Evolutionary conservation across 2,329 filamentous ascomycete species (phyloP).

Genomic region (Bimuria novae-zelandiae): DNA sequence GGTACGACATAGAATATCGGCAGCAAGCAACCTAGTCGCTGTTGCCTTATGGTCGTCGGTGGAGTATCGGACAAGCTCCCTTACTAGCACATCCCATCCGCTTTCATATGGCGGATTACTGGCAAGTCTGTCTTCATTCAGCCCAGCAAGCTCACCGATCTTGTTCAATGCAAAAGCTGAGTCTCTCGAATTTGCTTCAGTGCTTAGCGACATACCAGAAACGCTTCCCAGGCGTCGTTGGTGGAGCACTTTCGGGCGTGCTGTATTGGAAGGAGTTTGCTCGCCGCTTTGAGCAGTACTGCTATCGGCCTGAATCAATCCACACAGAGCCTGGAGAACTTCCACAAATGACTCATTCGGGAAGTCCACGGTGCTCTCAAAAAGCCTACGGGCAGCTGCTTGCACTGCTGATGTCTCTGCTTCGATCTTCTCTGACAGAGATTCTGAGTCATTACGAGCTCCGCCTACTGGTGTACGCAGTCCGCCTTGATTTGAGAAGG

Average conservation of each 20-base stretch:
- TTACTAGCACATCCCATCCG: slow-evolving; percentile 74
- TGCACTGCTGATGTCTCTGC: slow-evolving; percentile 87
- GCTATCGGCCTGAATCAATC: slow-evolving; percentile 59
- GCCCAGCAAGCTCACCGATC: slow-evolving; percentile 50
- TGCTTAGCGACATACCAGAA: slow-evolving; percentile 47
- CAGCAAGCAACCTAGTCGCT: slow-evolving; percentile 54
- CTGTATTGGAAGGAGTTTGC: slow-evolving; percentile 25
- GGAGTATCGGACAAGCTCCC: slow-evolving; percentile 57
- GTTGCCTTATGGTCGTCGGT: slow-evolving; percentile 45
- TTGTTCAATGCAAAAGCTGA: slow-evolving; percentile 56
- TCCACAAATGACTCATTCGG: slow-evolving; percentile 80
- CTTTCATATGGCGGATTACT: slow-evolving; percentile 67
- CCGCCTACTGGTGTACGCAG: slow-evolving; percentile 22
- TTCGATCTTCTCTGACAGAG: slow-evolving; percentile 56
- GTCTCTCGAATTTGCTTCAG: slow-evolving; percentile 49
- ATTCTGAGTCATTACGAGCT: slow-evolving; percentile 28
- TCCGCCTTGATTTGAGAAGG: slow-evolving; percentile 44
- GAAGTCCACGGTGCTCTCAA: slow-evolving; percentile 92
- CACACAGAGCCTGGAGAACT: slow-evolving; percentile 75
- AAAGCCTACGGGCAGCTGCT: slow-evolving; percentile 79
- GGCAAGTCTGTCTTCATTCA: slow-evolving; percentile 65
- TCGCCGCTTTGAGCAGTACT: slow-evolving; percentile 27
- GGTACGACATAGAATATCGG: slow-evolving; percentile 55
- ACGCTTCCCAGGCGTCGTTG: slow-evolving; percentile 50
- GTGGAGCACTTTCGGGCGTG: slow-evolving; percentile 36